These are phyloP conservation scores for Lizonia empirigonia DNA, from an alignment of 2,329 filamentous ascomycete genomes.

Conservation along the genomic window DNA sequence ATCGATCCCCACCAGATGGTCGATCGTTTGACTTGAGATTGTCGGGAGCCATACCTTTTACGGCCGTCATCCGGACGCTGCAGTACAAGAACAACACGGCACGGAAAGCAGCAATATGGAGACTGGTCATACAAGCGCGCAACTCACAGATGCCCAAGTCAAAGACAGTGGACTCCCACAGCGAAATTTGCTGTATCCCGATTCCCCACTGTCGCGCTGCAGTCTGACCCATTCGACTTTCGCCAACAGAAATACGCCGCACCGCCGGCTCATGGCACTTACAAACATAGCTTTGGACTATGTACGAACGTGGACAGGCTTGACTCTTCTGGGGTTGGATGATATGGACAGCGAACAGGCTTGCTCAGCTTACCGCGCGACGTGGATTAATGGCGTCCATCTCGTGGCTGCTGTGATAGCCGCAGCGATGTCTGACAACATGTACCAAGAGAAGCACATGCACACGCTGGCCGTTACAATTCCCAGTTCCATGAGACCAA, in stretches of 20 bases:
- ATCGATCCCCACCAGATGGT: conserved; percentile 35
- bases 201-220: conserved; percentile 16
- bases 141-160: conserved; percentile 13
- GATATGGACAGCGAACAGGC: conserved; percentile 8
- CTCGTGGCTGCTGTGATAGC: not conserved
- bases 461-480: not conserved
- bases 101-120: conserved; percentile 14
- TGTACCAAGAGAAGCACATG: not conserved
- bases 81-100: conserved; percentile 24
- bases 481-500: not conserved
- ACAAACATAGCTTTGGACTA: not conserved
- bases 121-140: conserved; percentile 25
- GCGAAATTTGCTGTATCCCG: conserved; percentile 8
- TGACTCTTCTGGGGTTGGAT: conserved; percentile 10
- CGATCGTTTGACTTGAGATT: conserved; percentile 29
- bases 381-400: not conserved
- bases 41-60: conserved; percentile 23
- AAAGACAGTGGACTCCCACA: conserved; percentile 15
- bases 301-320: conserved; percentile 6
- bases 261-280: conserved; percentile 3
- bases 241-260: conserved; percentile 3
- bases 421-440: not conserved
- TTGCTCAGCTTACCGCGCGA: conserved; percentile 16
- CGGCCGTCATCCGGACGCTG: conserved; percentile 18
- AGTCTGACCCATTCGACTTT: conserved; percentile 8